A percentile compares a stretch with the other conserved stretches of the same genome.
Evolutionary conservation across 208 protist genomes (phyloP).

Genomic region (Acanthamoeba sp.): DNA sequence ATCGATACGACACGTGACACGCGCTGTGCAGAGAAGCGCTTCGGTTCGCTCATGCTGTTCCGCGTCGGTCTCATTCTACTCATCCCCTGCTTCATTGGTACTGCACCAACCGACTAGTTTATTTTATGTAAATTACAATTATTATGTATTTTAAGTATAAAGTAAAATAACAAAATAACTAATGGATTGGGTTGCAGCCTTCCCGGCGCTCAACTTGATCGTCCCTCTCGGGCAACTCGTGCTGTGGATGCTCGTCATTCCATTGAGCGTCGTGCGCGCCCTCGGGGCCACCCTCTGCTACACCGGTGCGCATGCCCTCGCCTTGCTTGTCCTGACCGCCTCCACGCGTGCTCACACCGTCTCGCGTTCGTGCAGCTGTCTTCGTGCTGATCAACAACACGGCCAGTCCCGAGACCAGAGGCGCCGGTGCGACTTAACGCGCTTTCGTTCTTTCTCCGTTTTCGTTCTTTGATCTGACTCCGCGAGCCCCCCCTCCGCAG

Average conservation of each 20-base stretch:
- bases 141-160: background rate
- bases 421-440: background rate
- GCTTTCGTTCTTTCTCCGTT: background rate
- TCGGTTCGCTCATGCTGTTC: conserved; percentile 44
- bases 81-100: background rate
- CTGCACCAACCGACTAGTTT: background rate
- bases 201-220: background rate
- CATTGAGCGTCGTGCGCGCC: background rate
- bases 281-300: conserved; percentile 33
- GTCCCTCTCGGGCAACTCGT: background rate
- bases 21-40: background rate
- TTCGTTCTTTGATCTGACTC: background rate
- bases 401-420: background rate
- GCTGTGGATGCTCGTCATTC: conserved; percentile 38
- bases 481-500: background rate
- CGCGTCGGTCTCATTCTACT: background rate
- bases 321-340: background rate
- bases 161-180: no score
- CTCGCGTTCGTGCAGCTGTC: no score
- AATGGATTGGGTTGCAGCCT: background rate
- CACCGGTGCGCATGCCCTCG: background rate
- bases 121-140: background rate
- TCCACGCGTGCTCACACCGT: background rate
- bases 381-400: conserved; percentile 59
- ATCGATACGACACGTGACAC: background rate